Evolutionary conservation across 768 basidiomycete genomes (phyloP).

Genomic region (Holtermannia corniformis): DNA sequence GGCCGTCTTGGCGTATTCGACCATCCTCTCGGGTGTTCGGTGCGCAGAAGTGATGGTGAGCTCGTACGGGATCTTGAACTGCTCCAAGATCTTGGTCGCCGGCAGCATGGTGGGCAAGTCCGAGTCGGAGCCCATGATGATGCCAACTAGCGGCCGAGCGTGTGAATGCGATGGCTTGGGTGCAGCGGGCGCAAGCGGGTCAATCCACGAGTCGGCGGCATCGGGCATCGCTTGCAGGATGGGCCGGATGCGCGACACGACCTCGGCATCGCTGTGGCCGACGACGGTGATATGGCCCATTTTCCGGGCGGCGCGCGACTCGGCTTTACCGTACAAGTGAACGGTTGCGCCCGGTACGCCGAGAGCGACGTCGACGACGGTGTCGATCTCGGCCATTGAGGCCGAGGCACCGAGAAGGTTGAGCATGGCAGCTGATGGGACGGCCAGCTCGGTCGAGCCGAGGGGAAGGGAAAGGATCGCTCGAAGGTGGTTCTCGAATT

Average conservation of each 20-base stretch:
- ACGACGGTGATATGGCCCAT: slow-evolving; percentile 96
- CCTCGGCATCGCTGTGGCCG: slow-evolving; percentile 66
- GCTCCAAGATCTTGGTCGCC: slow-evolving; percentile 70
- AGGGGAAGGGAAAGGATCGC: slow-evolving; percentile 84
- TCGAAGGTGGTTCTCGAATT: slow-evolving; percentile 94
- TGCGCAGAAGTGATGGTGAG: slow-evolving; percentile 94
- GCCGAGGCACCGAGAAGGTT: slow-evolving; percentile 83
- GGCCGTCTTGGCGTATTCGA: slow-evolving; percentile 70
- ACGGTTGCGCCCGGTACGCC: slow-evolving; percentile 63
- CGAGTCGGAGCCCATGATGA: slow-evolving; percentile 99
- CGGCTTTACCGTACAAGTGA: slow-evolving; percentile 91
- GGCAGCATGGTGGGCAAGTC: slow-evolving; percentile 91
- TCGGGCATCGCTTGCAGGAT: slow-evolving; percentile 52
- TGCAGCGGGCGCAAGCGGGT: slow-evolving; percentile 46
- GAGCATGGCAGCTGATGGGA: slow-evolving; percentile 81
- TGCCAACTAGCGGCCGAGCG: slow-evolving; percentile 66
- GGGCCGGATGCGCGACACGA: slow-evolving; percentile 58
- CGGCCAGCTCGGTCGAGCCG: slow-evolving; percentile 77
- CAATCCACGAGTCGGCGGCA: slow-evolving; percentile 42
- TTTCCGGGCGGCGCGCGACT: slow-evolving; percentile 80
- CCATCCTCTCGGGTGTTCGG: slow-evolving; percentile 77
- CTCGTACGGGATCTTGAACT: slow-evolving; percentile 80
- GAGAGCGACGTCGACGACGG: slow-evolving; percentile 55
- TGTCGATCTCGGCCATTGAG: slow-evolving; percentile 47
- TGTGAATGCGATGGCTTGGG: slow-evolving; percentile 49